These are phyloP conservation scores for Hymenoscyphus fructigenus DNA, from an alignment of 2,329 filamentous ascomycete genomes.

Conservation along the genomic window DNA sequence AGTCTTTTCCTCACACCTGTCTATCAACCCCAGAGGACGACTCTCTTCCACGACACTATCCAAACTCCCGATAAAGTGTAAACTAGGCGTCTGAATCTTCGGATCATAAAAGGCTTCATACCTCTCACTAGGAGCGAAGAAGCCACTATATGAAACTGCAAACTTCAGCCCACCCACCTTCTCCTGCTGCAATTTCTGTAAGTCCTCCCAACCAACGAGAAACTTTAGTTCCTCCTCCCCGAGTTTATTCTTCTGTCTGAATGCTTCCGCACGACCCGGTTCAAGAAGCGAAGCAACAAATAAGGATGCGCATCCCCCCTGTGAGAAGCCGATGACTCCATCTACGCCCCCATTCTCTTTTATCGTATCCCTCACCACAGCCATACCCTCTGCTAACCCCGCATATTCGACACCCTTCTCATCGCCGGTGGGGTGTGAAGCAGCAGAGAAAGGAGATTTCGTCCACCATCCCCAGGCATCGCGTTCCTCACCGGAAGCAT, in stretches of 20 bases:
- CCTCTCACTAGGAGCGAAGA: constrained; percentile 60
- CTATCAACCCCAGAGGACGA: constrained; percentile 65
- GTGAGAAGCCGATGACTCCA: constrained; percentile 78
- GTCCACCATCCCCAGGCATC: constrained; percentile 87
- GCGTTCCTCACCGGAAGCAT: constrained; percentile 45
- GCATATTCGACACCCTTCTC: constrained; percentile 64
- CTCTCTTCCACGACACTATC: constrained; percentile 86
- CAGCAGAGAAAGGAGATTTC: constrained; percentile 29
- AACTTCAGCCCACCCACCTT: constrained; percentile 60
- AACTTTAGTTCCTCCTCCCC: constrained; percentile 46
- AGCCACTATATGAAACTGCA: constrained; percentile 75
- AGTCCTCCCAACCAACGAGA: constrained; percentile 42
- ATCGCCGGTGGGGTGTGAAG: constrained; percentile 41
- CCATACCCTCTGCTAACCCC: constrained; percentile 68
- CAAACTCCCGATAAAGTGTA: constrained; percentile 80
- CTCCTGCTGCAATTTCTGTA: constrained; percentile 29
- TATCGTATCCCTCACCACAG: constrained; percentile 60
- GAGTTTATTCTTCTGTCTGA: constrained; percentile 40
- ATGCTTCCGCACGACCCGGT: constrained; percentile 44
- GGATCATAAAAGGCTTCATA: constrained; percentile 74
- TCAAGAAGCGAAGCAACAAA: constrained; percentile 76
- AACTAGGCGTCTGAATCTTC: constrained; percentile 69
- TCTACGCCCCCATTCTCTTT: constrained; percentile 67
- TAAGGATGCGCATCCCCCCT: constrained; percentile 71
- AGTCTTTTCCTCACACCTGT: constrained; percentile 53